Base-by-base conservation (phyloP, 768 basidiomycete genomes). In the Mycena metata region DNA sequence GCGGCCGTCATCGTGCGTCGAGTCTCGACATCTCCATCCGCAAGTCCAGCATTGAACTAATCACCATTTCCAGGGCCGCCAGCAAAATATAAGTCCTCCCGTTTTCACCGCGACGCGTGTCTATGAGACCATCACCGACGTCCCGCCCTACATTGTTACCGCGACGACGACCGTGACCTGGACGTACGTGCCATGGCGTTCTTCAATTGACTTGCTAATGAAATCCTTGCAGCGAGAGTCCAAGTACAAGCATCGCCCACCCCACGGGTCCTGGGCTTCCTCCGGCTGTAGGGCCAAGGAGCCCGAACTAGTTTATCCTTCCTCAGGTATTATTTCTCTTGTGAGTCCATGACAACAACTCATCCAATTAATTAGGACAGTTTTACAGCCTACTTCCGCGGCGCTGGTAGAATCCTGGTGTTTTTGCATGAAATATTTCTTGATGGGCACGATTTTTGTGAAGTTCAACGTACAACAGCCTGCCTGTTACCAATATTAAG, bases 101-200 rank as follows among this genome's bases (percentile, higher is more conserved):
- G 64, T 66, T 1, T 66, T 66, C 56, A 66, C 56, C 15, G 64
- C 64, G 56, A 66, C 64, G 55, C 64, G 64, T 10, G 46, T 58
- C 1, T 66, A 58, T 45, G 45, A 56, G 13, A 66, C 64, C n/a
- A 41, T 49, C 33, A 66, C 57, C n/a, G 64, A 66, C 39, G 47
- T 50, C 1, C 56, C 64, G 16, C 64, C 64, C n/a, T 66, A 58
- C 36, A 66, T 66, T 35, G n/a, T 66, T 7, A 51, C 45, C 35
- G 56, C 45, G 19, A 66, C 64, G 4, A 66, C 64, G 2, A 66
- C 64, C 3, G n/a, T 65, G 36, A 66, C 46, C 26, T 66, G 64
- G 64, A 66, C 64, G 63, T 64, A 33, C 54, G 63, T 63, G 8
- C 35, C 21, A 21, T 35, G 16, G 21, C 15, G 42, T 17, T 10